Base-by-base conservation (phyloP, 2,329 filamentous ascomycete genomes). In the Davidsoniella neocaledoniae region DNA sequence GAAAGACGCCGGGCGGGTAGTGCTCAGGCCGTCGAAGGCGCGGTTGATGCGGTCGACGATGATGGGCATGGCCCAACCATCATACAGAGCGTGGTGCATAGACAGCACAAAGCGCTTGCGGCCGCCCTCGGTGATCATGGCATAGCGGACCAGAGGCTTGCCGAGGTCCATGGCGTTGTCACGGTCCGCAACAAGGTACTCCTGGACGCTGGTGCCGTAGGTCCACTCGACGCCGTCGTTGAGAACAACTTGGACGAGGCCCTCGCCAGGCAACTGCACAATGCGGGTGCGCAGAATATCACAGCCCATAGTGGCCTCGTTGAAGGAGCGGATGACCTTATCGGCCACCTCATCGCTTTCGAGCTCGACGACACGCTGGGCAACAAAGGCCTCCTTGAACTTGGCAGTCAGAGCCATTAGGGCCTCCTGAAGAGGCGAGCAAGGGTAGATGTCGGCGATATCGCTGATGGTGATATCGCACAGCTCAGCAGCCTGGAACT, bases 11-110 rank as follows among this genome's bases (percentile, higher is more conserved):
- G 48, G 52, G 3, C 42, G 52, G 2, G 46, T 43, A 8, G 53
- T 51, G 6, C 63, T 23, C 3, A 45, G 55, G 10, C 62, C 60
- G 14, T 64, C 59, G 52, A 68, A 72, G 1, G 66, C 66, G 33
- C 62, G 61, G 57, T 72, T 71, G 40, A 73, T 65, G 38, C 66
- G 65, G 23, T 71, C 68, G 17, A 73, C 64, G 2, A 73, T 58
- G 2, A 73, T 57, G 4, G 68, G 68, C 67, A 74, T 70, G 0
- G 67, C 69, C 72, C 73, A 76, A 21, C 73, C 73, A 47, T 77
- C 73, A 52, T 77, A 77, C 0, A 76, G 57, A 4, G 68, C 70
- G 54, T 77, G 73, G 54, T 77, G 73, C 61, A 74, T 69, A 1
- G 70, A 72, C 54, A 72, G 60, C n/a, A 76, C 67, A 53, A 76